phyloP scores from a whole-genome alignment of 495 filamentous ascomycete species.

The Cercophora newfieldiana region DNA sequence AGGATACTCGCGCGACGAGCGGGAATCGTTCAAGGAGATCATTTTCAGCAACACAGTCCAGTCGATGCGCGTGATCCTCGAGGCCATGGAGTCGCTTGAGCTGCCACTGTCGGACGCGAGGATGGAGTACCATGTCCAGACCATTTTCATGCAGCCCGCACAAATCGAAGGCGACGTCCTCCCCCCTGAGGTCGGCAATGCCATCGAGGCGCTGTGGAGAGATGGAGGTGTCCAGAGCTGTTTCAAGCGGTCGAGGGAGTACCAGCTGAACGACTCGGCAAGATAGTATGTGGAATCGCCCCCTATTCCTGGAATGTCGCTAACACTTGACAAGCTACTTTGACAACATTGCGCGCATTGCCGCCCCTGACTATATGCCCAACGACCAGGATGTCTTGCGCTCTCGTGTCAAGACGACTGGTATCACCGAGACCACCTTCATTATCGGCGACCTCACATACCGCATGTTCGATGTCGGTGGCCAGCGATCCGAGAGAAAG shows the following conservation, averaged over 20 bases:
- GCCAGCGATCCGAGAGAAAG: constrained; percentile 97
- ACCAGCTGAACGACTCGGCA: constrained; percentile 96
- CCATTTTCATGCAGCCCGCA: constrained; percentile 92
- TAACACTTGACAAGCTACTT: constrained; percentile 75
- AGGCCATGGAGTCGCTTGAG: constrained; percentile 94
- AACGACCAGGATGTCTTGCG: constrained; percentile 97
- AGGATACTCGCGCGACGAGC: constrained; percentile 75
- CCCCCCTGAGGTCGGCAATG: constrained; percentile 89
- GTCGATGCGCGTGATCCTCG: constrained; percentile 93
- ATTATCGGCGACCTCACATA: constrained; percentile 97
- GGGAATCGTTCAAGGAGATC: constrained; percentile 89
- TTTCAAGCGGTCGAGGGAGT: constrained; percentile 92
- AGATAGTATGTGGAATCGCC: constrained; percentile 76
- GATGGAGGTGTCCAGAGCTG: constrained; percentile 94
- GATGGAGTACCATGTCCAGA: constrained; percentile 92
- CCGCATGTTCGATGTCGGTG: constrained; percentile 99
- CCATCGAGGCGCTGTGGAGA: constrained; percentile 91
- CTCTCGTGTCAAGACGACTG: constrained; percentile 97
- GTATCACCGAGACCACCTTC: constrained; percentile 98
- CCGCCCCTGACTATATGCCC: constrained; percentile 88
- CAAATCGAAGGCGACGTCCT: constrained; percentile 95
- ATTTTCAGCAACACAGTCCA: constrained; percentile 98
- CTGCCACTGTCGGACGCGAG: constrained; percentile 82
- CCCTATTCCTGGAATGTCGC: constrained; percentile 20
- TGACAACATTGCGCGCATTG: constrained; percentile 90